Percentiles rank a stretch among this genome's conserved stretches.
Evolutionary conservation across 164 flowering plant genomes (phyloP).

Genomic region (Umbellularia californica): DNA sequence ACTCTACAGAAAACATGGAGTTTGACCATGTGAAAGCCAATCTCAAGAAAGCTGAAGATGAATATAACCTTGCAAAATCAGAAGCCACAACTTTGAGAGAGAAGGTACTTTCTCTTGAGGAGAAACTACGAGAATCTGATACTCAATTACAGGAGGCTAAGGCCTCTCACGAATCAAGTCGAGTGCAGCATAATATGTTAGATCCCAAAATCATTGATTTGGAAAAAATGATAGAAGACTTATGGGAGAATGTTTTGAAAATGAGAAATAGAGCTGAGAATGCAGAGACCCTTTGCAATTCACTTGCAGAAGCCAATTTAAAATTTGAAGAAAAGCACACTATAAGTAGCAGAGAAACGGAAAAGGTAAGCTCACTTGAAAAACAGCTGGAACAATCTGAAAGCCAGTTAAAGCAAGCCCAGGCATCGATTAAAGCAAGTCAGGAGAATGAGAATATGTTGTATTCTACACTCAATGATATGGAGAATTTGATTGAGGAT

Average conservation of each 20-base stretch:
- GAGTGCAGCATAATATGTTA: slow-evolving; percentile 25
- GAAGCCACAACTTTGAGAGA: slow-evolving; percentile 39
- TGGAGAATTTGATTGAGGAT: slow-evolving; percentile 41
- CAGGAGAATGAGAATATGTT: slow-evolving; percentile 27
- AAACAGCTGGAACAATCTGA: slow-evolving; percentile 41
- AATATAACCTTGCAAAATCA: slow-evolving; percentile 24
- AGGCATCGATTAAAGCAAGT: slow-evolving; percentile 29
- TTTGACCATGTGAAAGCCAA: slow-evolving; percentile 3
- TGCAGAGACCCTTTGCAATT: slow-evolving; percentile 43
- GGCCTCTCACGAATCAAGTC: slow-evolving; percentile 29
- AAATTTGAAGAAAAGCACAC: slow-evolving; percentile 52
- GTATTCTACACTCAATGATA: slow-evolving; percentile 28
- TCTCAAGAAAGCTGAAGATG: slow-evolving; percentile 36
- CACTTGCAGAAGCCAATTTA: slow-evolving; percentile 39
- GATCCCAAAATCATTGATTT: slow-evolving; percentile 31
- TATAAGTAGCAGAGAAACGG: slow-evolving; percentile 39
- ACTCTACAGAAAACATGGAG: slow-evolving; percentile 4
- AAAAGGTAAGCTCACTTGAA: slow-evolving; percentile 46
- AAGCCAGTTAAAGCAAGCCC: slow-evolving; percentile 26
- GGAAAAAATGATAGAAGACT: slow-evolving; percentile 37
- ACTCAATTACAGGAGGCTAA: slow-evolving; percentile 25
- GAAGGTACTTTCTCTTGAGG: slow-evolving; percentile 46
- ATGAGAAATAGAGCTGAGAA: slow-evolving; percentile 44
- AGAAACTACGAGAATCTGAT: slow-evolving; percentile 39
- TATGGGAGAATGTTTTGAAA: slow-evolving; percentile 33